A percentile compares a stretch with the other conserved stretches of the same genome.
phyloP scores from a whole-genome alignment of 148 eudicot species.

The Hydrangea macrophylla region DNA sequence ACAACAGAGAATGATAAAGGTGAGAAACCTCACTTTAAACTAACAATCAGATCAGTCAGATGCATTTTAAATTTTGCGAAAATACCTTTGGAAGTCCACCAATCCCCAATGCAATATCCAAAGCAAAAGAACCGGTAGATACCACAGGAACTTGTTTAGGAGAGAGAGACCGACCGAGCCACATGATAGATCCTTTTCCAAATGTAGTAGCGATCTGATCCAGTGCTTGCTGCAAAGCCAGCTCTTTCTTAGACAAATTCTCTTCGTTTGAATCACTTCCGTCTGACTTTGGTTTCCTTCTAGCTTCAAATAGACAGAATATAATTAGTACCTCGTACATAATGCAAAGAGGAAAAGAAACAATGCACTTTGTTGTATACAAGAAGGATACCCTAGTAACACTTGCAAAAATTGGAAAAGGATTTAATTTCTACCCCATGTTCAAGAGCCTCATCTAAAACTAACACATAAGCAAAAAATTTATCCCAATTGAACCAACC shows the following conservation, averaged over 20 bases:
- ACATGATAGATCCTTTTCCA: slow-evolving; percentile 98
- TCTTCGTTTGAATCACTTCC: slow-evolving; percentile 84
- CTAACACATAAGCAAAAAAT: too few species aligned
- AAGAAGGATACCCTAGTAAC: neutral
- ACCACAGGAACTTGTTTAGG: slow-evolving; percentile 75
- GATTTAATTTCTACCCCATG: too few species aligned
- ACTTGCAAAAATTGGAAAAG: too few species aligned
- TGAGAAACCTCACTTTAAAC: neutral
- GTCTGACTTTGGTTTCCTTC: slow-evolving; percentile 63
- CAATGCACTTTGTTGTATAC: neutral
- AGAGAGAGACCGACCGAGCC: slow-evolving; percentile 73
- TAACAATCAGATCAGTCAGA: too few species aligned
- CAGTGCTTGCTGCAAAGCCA: slow-evolving; percentile 76
- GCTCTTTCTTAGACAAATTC: slow-evolving; percentile 67
- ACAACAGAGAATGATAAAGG: neutral
- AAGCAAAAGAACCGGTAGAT: slow-evolving; percentile 85
- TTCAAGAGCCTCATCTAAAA: too few species aligned
- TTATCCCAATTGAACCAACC: too few species aligned
- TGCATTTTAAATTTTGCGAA: slow-evolving; percentile 11
- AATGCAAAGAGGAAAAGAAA: neutral
- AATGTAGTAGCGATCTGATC: slow-evolving; percentile 82
- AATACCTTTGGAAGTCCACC: slow-evolving; percentile 98
- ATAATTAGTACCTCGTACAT: neutral
- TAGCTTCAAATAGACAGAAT: slow-evolving; percentile 46
- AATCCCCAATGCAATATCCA: slow-evolving; percentile 86